Conservation (phyloP, 2,329 filamentous ascomycete genomes). For the Sporothrix protearum region DNA sequence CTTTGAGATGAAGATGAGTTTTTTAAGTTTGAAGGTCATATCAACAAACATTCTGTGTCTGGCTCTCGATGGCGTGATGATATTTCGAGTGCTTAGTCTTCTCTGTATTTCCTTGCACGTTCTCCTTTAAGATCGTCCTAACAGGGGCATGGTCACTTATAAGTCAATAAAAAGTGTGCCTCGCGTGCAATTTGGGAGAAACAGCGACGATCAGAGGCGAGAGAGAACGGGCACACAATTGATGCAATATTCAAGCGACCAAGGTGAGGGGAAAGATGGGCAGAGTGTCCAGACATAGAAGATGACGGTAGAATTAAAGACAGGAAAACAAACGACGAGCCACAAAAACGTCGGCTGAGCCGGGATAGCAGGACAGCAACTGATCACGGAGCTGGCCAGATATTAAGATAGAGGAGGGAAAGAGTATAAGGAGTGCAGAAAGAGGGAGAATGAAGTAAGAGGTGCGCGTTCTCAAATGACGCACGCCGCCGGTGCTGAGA, state of each 20-base stretch:
- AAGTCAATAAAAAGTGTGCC: not conserved
- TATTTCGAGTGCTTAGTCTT: too few species aligned
- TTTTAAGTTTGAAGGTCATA: not conserved
- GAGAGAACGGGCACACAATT: not conserved
- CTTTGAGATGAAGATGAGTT: not conserved
- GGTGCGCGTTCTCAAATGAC: not conserved
- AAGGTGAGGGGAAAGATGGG: not conserved
- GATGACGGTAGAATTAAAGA: not conserved
- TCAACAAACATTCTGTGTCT: not conserved
- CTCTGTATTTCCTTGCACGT: not conserved
- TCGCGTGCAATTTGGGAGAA: not conserved
- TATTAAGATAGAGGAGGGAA: not conserved
- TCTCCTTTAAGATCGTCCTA: not conserved
- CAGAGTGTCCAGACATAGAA: not conserved
- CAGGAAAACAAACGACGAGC: not conserved
- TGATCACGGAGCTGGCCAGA: not conserved
- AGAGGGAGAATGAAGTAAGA: not conserved
- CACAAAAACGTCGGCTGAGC: not conserved
- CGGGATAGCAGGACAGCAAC: not conserved
- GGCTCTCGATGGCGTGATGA: not conserved
- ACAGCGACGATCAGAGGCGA: not conserved
- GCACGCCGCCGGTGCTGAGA: not conserved
- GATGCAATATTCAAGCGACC: not conserved
- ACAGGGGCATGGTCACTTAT: not conserved
- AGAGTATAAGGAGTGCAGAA: not conserved